Conservation (phyloP, 345 rosid species). For the Sisymbrium irio region DNA sequence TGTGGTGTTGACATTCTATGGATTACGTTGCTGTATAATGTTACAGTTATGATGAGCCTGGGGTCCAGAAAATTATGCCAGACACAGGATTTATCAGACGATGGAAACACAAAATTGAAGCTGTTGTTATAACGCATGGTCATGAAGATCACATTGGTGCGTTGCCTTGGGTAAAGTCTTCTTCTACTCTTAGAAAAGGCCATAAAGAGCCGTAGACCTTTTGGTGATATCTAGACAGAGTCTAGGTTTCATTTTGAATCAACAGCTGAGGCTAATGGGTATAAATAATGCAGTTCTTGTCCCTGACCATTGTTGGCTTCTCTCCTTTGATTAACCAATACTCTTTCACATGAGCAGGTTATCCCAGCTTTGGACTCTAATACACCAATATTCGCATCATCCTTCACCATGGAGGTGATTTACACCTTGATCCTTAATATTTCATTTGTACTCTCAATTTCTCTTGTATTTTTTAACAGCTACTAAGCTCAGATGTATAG, state of each 20-base stretch:
- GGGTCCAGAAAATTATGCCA: conserved; percentile 90
- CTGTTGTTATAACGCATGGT: conserved; percentile 94
- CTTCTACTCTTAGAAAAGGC: conserved; percentile 31
- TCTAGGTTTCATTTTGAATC: background rate
- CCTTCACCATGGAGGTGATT: conserved; percentile 97
- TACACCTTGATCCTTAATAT: background rate
- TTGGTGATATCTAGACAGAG: background rate
- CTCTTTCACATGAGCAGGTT: conserved; percentile 55
- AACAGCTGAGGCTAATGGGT: background rate
- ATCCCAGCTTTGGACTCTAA: conserved; percentile 82
- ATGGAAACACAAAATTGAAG: conserved; percentile 98
- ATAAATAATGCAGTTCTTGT: background rate
- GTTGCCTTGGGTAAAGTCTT: conserved; percentile 97
- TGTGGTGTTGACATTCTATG: conserved; percentile 16
- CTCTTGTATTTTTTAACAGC: background rate
- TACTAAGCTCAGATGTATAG: background rate
- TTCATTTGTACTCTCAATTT: background rate
- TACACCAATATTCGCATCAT: conserved; percentile 90
- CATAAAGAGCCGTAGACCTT: background rate
- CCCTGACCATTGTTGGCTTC: background rate
- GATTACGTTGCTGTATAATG: conserved; percentile 4
- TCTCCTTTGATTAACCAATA: background rate
- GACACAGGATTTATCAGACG: conserved; percentile 92
- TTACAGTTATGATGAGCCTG: conserved; percentile 88
- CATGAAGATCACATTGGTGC: conserved; percentile 99